Evolutionary conservation across 495 filamentous ascomycete genomes (phyloP), one percentile per base, ranked within the genome.

Genomic region (Hypomontagnella submonticulosa): DNA sequence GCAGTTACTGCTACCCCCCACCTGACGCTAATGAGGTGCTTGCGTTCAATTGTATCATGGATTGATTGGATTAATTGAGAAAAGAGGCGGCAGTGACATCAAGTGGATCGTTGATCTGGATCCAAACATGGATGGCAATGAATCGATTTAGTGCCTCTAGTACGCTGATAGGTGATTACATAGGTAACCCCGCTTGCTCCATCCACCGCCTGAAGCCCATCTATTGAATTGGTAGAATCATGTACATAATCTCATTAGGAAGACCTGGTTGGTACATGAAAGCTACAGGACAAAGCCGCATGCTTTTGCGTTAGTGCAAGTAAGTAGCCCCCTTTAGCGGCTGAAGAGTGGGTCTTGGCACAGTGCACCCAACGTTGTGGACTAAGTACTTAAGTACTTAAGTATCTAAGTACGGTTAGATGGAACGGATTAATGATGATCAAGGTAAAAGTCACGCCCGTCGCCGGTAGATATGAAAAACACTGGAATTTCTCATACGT

Each of bases 91-190:
- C 32, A 36, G 65, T 68, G 65, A 68, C 59, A 63, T 68, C 65
- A 68, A 38, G 59, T 63, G 58, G 65, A 51, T 55, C 53, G 12
- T 59, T 60, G 55, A 66, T 60, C 55, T 50, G 13, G 42, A 60
- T 54, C 40, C 20, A 53, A 65, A 53, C 61, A 52, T 53, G 37
- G 38, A 52, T 53, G 37, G 38, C 19, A 51, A 50, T 49, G 12
- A 66, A 60, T 60, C 52, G 47, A 57, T 64, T 63, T 63, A 42
- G 54, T 44, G 34, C 59, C 47, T 48, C 49, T 56, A 60, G 48
- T 37, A 40, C 41, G 19, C 32, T 52, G 38, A 27, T 18, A 53
- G 37, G 48, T 50, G 40, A 16, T 48, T n/a, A n/a, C n/a, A 59
- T 58, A 15, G 10, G 15, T 52, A n/a, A 60, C 48, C 54, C 56